Evolutionary conservation across 257 asterid genomes (phyloP).

Genomic region (Lithospermum erythrorhizon): DNA sequence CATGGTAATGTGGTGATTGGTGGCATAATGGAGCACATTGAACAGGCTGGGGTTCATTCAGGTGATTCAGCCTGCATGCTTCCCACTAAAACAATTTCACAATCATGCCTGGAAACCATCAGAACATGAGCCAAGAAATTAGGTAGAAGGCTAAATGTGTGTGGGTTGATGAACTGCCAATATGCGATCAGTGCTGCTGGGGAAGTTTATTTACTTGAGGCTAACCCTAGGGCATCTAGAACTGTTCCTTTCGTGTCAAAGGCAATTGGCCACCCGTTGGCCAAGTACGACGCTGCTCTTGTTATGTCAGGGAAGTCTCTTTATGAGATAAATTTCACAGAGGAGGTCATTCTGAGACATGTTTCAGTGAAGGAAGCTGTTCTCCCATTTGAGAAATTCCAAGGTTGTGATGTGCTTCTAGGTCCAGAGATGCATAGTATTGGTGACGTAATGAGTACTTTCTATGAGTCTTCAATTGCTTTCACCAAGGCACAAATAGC

Average conservation of each 20-base stretch:
- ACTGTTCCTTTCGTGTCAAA: constrained; percentile 94
- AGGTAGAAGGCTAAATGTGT: constrained; percentile 65
- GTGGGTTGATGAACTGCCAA: constrained; percentile 92
- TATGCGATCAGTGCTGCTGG: constrained; percentile 78
- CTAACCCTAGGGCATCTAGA: constrained; percentile 95
- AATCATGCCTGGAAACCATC: constrained; percentile 62
- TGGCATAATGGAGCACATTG: constrained; percentile 99
- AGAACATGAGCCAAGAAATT: constrained; percentile 77
- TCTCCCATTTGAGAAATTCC: constrained; percentile 91
- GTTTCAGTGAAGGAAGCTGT: constrained; percentile 93
- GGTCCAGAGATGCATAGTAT: constrained; percentile 99
- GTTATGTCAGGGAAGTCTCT: constrained; percentile 94
- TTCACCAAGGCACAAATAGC: constrained; percentile 92
- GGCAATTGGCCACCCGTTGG: constrained; percentile 92
- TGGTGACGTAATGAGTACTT: constrained; percentile 93
- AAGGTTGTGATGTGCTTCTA: constrained; percentile 79
- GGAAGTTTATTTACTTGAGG: constrained; percentile 87
- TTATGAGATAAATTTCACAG: constrained; percentile 56
- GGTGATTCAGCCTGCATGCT: constrained; percentile 98
- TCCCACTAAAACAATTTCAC: constrained; percentile 70
- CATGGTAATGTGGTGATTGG: constrained; percentile 91
- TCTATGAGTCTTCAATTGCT: constrained; percentile 55
- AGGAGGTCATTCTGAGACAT: constrained; percentile 72
- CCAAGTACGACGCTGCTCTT: constrained; percentile 89
- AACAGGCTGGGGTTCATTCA: constrained; percentile 95